Conservation (phyloP, 2,329 filamentous ascomycete species). For the Uncinocarpus reesii region DNA sequence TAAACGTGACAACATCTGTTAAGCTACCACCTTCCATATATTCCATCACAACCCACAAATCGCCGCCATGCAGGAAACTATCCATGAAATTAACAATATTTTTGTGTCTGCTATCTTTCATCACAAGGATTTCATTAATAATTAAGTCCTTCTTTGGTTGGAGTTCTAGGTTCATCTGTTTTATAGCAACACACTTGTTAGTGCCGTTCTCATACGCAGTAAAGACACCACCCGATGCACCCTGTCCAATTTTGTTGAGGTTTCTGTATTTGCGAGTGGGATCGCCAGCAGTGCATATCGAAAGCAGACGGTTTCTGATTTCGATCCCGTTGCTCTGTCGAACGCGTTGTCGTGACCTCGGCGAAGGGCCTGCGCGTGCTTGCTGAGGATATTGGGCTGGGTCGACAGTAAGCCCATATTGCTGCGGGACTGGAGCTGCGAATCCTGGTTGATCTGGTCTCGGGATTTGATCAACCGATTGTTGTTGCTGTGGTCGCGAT, state of each 20-base stretch:
- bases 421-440: slow-evolving; percentile 17
- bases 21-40: slow-evolving; percentile 98
- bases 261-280: slow-evolving; percentile 78
- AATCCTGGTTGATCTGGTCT: neutral
- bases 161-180: slow-evolving; percentile 98
- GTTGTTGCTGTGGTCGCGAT: slow-evolving; percentile 29
- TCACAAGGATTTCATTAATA: slow-evolving; percentile 97
- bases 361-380: slow-evolving; percentile 23
- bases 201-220: slow-evolving; percentile 76
- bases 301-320: slow-evolving; percentile 69
- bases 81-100: slow-evolving; percentile 99
- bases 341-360: slow-evolving; percentile 64
- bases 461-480: slow-evolving; percentile 29
- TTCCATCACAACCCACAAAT: slow-evolving; percentile 99
- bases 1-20: slow-evolving; percentile 97
- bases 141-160: slow-evolving; percentile 98
- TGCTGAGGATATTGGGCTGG: slow-evolving; percentile 27
- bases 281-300: slow-evolving; percentile 83
- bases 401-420: slow-evolving; percentile 20
- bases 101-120: slow-evolving; percentile 97
- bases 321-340: slow-evolving; percentile 74
- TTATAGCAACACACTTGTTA: slow-evolving; percentile 89
- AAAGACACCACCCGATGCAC: slow-evolving; percentile 89
- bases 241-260: slow-evolving; percentile 92
- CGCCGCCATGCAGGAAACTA: slow-evolving; percentile 79